Conservation (phyloP, 2,329 filamentous ascomycete species). For the Aspergillus chevalieri region DNA sequence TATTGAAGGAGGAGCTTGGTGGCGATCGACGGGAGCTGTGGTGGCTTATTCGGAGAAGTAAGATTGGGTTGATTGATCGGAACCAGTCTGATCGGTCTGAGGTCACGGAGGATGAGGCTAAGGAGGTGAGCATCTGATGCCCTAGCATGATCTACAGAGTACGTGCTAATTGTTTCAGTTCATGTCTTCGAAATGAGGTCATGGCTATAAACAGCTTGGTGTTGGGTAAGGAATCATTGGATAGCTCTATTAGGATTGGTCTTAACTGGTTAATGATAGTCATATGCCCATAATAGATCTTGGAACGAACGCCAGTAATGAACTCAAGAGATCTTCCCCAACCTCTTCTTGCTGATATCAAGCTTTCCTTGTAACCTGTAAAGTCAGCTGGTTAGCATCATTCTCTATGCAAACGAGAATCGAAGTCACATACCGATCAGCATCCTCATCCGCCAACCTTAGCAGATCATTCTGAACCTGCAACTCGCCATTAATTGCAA, state of each 20-base stretch:
- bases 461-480: slow-evolving; percentile 57
- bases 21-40: slow-evolving; percentile 79
- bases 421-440: slow-evolving; percentile 37
- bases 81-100: slow-evolving; percentile 57
- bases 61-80: slow-evolving; percentile 67
- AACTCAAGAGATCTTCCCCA: slow-evolving; percentile 42
- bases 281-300: background rate
- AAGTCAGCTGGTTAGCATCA: slow-evolving; percentile 3
- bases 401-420: background rate
- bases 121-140: slow-evolving; percentile 36
- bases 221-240: background rate
- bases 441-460: slow-evolving; percentile 54
- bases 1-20: slow-evolving; percentile 63
- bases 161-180: slow-evolving; percentile 6
- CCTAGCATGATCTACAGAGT: background rate
- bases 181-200: slow-evolving; percentile 10
- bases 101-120: slow-evolving; percentile 66
- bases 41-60: slow-evolving; percentile 62
- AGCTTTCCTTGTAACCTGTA: slow-evolving; percentile 40
- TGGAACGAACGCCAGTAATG: background rate
- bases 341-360: slow-evolving; percentile 42
- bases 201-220: background rate
- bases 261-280: background rate
- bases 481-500: slow-evolving; percentile 58
- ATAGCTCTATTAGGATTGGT: background rate